phyloP scores from a whole-genome alignment of 805 yeast genomes.

The Grigorovia humatica region DNA sequence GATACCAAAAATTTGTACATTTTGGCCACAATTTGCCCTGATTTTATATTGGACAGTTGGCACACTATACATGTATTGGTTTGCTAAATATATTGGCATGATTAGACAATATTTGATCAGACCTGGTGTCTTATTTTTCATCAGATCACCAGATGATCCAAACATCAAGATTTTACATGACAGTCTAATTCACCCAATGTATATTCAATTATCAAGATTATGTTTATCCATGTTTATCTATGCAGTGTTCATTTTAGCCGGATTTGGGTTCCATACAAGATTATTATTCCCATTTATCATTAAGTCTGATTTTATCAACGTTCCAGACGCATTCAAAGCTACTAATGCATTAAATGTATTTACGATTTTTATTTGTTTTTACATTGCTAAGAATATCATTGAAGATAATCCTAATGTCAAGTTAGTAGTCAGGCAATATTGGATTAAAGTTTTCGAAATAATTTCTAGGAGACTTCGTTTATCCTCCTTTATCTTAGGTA shows the following conservation, averaged over 20 bases:
- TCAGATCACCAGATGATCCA: conserved; percentile 91
- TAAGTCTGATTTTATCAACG: conserved; percentile 14
- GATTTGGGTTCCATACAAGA: conserved; percentile 61
- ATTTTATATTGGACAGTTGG: conserved; percentile 57
- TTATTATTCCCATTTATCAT: conserved; percentile 32
- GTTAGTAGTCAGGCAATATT: conserved; percentile 38
- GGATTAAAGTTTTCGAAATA: conserved; percentile 50
- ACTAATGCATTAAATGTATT: conserved; percentile 4
- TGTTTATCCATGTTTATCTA: conserved; percentile 65
- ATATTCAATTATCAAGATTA: conserved; percentile 63
- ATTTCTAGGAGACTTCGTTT: conserved; percentile 52
- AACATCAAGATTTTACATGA: conserved; percentile 78
- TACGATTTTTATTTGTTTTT: conserved; percentile 32
- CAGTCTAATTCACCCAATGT: conserved; percentile 68
- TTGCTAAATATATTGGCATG: conserved; percentile 83
- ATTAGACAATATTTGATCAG: conserved; percentile 61
- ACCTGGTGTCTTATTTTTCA: conserved; percentile 83
- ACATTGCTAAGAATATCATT: conserved; percentile 16
- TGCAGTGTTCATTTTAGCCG: conserved; percentile 57
- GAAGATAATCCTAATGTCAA: conserved; percentile 22
- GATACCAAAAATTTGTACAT: conserved; percentile 14
- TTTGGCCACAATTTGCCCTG: conserved; percentile 20
- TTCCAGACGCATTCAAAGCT: conserved; percentile 2
- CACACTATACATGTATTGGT: conserved; percentile 74
- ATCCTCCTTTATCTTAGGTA: conserved; percentile 70